Evolutionary conservation across 345 rosid species (phyloP).

Genomic region (Crucihimalaya himalaica): DNA sequence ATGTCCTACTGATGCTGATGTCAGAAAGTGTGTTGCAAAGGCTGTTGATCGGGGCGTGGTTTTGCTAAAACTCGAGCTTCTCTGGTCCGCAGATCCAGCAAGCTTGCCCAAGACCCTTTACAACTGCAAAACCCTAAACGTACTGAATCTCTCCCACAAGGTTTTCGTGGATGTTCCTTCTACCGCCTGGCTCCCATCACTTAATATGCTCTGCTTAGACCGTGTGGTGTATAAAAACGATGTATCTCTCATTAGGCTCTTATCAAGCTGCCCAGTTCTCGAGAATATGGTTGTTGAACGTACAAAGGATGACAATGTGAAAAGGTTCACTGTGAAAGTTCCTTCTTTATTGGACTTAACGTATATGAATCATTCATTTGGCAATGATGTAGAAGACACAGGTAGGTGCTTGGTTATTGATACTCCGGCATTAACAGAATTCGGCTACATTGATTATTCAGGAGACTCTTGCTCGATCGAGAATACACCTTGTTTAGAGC

Average conservation of each 20-base stretch:
- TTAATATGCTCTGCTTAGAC: neutral
- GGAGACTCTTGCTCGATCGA: neutral
- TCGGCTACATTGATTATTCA: neutral
- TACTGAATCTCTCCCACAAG: neutral
- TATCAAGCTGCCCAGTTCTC: neutral
- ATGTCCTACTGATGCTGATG: neutral
- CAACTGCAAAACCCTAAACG: neutral
- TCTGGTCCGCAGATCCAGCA: neutral
- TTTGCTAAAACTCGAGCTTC: neutral
- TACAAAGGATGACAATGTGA: neutral
- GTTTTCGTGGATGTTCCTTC: neutral
- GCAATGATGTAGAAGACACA: neutral
- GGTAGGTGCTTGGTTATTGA: neutral
- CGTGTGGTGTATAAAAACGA: neutral
- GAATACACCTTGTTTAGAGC: neutral
- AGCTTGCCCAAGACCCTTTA: neutral
- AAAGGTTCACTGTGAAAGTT: neutral
- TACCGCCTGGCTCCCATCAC: neutral
- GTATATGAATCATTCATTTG: neutral
- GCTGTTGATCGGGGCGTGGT: neutral
- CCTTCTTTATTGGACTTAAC: neutral
- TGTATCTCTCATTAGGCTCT: neutral
- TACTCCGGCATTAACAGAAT: neutral
- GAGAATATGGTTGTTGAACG: neutral
- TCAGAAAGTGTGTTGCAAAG: neutral